Base-by-base conservation (phyloP, 1,139 yeast genomes). In the Sugiyamaella sp. region DNA sequence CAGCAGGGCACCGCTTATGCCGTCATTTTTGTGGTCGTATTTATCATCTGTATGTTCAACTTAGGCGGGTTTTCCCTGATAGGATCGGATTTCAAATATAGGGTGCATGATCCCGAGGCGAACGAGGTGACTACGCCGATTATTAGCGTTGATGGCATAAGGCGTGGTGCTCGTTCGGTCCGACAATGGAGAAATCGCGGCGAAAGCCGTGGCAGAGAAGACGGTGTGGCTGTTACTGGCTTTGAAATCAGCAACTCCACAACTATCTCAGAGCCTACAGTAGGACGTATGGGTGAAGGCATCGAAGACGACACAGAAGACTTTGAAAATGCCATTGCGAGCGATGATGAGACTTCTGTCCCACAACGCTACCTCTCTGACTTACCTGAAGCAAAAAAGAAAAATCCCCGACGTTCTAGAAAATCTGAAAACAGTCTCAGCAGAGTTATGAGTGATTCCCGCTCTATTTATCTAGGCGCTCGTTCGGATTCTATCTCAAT, bases 1-100 rank as follows among this genome's bases (percentile, higher is more conserved):
- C 80, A 81, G 55, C 80, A 80, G 62, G 98, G 98, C 12, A 88
- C 87, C 29, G 96, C 97, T 0, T 89, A 87, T 68, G 85, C 89
- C 19, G 85, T 91, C 67, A 85, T 91, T 45, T 89, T 85, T 64
- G 74, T 87, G 54, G 86, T 90, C 3, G 77, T 86, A 33, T 93
- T 88, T 67, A 74, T 85, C 37, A 69, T 88, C 21, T 76, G 80
- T 61, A 85, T 89, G 60, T 91, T 90, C 71, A 86, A 87, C 60
- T 69, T 86, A 42, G 97, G 97, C 1, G 80, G 90, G 2, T 85
- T 82, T 68, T 75, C 82, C 56, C 70, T 89, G 54, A 77, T 89
- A n/a, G 86, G 82, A 51, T 72, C 81, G 70, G 97, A 90, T 67
- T 86, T 89, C 64, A 45, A 43, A 16, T 27, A 46, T 17, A 48